Evolutionary conservation across 192 early-diverging fungal species (phyloP), one percentile per base, ranked within the genome.

Genomic region (Umbelopsis isabellina): DNA sequence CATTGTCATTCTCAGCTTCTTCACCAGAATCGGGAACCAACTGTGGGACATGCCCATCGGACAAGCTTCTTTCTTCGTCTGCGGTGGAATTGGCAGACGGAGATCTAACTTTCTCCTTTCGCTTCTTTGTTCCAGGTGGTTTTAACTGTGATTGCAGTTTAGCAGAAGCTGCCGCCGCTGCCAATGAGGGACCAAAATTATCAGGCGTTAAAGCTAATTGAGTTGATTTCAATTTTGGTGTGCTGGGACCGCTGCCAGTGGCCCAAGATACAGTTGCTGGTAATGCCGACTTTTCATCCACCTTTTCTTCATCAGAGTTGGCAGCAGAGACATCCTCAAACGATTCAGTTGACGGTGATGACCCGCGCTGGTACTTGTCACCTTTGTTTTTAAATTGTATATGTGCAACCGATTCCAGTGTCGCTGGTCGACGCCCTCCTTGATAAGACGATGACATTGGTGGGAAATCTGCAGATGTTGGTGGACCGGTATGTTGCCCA

Each of bases 181-280:
- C 50, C 41, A 80, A 65, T 11, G 79, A 72, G 1, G 79, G 79
- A n/a, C 79, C 79, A 71, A 80, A 80, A 46, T 72, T 67, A 46
- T 80, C 79, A 4, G 75, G 72, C 15, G 75, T 76, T 15, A 75
- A 65, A 12, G 74, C 74, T 23, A 76, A 30, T 3, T 23, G 27
- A 11, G 50, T 45, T 4, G 66, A 70, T 41, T 76, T 75, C 15
- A 76, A 25, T 2, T 67, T 61, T 10, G 79, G 79, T 21, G 79
- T 80, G 13, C 50, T 70, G 3, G 79, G 79, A 48, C 67, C 65
- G 46, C 61, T 80, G 1, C 71, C 67, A 35, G 80, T 84, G 9
- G 82, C 87, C 87, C 87, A 88, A 11, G 87, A 88, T 8, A 85
- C 87, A 12, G 87, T 88, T 11, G 83, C 82, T 46, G 87, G 87